These are phyloP conservation scores for Cutaneotrichosporon cavernicola DNA, from an alignment of 1,284 basidiomycete species.

Conservation along the genomic window DNA sequence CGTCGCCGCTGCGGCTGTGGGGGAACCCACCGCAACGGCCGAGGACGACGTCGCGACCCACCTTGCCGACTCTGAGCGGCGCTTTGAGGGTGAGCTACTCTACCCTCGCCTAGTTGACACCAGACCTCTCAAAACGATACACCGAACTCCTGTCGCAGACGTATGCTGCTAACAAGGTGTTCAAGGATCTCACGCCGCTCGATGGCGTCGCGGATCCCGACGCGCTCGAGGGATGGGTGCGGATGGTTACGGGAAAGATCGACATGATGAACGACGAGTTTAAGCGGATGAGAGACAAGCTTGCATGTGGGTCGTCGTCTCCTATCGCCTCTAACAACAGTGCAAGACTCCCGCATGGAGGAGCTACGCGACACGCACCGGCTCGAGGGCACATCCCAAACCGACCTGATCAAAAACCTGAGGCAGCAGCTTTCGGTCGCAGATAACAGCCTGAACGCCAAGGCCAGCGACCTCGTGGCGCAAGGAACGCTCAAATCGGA, in stretches of 20 bases:
- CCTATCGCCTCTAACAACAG: constrained; percentile 53
- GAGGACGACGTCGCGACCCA: constrained; percentile 18
- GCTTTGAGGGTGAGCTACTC: constrained; percentile 35
- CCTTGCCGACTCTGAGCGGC: constrained; percentile 32
- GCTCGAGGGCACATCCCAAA: constrained; percentile 71
- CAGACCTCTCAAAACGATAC: constrained; percentile 42
- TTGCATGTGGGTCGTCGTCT: constrained; percentile 39
- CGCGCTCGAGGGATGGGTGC: constrained; percentile 70
- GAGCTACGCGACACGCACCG: constrained; percentile 78
- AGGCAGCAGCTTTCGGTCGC: constrained; percentile 67
- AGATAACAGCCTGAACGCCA: constrained; percentile 59
- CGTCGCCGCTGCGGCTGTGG: not conserved
- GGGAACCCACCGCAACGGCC: constrained; percentile 8
- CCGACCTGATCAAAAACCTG: constrained; percentile 68
- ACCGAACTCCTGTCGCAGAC: constrained; percentile 36
- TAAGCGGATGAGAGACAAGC: constrained; percentile 66
- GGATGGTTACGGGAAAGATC: constrained; percentile 65
- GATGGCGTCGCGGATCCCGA: constrained; percentile 63
- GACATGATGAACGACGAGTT: constrained; percentile 67
- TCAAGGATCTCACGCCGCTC: constrained; percentile 72
- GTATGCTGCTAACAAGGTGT: constrained; percentile 64
- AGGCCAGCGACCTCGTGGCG: constrained; percentile 58
- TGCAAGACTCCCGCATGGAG: constrained; percentile 76
- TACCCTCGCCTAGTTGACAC: not conserved
- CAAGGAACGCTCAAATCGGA: constrained; percentile 63